Percentiles rank a stretch among this genome's conserved stretches.
phyloP scores from a whole-genome alignment of 768 basidiomycete genomes.

The Panellus pusillus region DNA sequence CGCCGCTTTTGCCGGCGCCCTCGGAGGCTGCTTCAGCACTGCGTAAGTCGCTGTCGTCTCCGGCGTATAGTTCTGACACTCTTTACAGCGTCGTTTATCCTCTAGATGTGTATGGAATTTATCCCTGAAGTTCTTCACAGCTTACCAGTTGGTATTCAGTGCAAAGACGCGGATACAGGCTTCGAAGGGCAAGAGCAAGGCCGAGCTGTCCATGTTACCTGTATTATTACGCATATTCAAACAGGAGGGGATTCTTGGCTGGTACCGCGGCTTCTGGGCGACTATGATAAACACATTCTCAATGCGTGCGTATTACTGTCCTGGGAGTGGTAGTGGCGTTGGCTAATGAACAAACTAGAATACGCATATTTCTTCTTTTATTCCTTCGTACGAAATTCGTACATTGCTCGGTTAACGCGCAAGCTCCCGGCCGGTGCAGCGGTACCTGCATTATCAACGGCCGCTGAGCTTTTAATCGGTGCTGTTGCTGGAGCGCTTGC shows the following conservation, averaged over 20 bases:
- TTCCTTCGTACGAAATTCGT: constrained; percentile 82
- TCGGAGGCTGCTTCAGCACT: constrained; percentile 91
- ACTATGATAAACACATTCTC: constrained; percentile 99
- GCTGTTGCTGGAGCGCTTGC: constrained; percentile 92
- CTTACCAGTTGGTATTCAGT: constrained; percentile 38
- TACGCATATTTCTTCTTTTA: constrained; percentile 99
- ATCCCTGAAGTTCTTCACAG: not conserved
- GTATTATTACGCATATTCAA: constrained; percentile 71
- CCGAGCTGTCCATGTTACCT: constrained; percentile 57
- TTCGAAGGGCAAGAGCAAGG: constrained; percentile 51
- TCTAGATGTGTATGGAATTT: constrained; percentile 75
- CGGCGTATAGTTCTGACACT: constrained; percentile 5
- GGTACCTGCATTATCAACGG: constrained; percentile 64
- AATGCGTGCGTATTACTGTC: constrained; percentile 66
- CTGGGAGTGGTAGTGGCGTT: too few relatives aligned
- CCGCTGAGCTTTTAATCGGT: constrained; percentile 82
- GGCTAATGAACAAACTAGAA: constrained; percentile 50
- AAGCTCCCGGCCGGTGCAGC: constrained; percentile 62
- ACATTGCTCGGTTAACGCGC: constrained; percentile 67
- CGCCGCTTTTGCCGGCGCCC: constrained; percentile 87
- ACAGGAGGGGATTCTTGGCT: constrained; percentile 79
- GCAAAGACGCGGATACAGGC: constrained; percentile 97
- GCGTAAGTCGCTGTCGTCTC: constrained; percentile 55
- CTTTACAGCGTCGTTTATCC: constrained; percentile 82
- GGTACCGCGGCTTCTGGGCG: constrained; percentile 90